Evolutionary conservation across 2,329 filamentous ascomycete species (phyloP).

Genomic region (Pseudocercospora cruenta): DNA sequence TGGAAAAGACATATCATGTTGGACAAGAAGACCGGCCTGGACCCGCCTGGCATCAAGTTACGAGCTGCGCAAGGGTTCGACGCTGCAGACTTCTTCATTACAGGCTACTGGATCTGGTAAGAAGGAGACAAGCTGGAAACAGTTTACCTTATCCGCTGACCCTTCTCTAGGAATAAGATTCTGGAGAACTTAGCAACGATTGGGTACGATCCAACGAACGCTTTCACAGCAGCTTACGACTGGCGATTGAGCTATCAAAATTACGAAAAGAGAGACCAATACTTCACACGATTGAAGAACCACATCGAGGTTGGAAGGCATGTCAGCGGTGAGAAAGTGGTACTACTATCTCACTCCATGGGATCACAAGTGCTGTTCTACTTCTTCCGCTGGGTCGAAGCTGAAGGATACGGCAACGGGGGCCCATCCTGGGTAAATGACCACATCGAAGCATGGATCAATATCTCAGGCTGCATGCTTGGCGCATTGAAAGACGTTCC

Average conservation of each 20-base stretch:
- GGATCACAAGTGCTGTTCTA: constrained; percentile 92
- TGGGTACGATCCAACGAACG: constrained; percentile 86
- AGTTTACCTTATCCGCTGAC: neutral
- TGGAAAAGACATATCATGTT: constrained; percentile 99
- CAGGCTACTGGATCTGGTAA: constrained; percentile 87
- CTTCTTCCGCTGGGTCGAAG: constrained; percentile 81
- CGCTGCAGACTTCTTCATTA: constrained; percentile 91
- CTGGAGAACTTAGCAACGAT: constrained; percentile 94
- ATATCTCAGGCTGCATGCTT: constrained; percentile 97
- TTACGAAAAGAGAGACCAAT: constrained; percentile 86
- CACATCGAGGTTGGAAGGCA: constrained; percentile 83
- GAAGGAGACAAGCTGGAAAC: neutral
- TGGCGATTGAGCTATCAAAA: constrained; percentile 92
- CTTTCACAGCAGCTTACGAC: constrained; percentile 75
- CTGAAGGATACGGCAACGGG: constrained; percentile 74
- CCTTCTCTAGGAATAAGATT: constrained; percentile 74
- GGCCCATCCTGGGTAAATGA: constrained; percentile 88
- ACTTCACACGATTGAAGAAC: constrained; percentile 86
- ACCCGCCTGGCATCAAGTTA: constrained; percentile 87
- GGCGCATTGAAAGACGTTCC: constrained; percentile 89
- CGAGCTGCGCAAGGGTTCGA: constrained; percentile 95
- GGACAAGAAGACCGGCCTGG: constrained; percentile 85
- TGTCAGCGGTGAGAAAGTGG: constrained; percentile 77
- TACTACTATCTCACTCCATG: constrained; percentile 94
- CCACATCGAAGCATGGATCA: constrained; percentile 94